A percentile compares a stretch with the other conserved stretches of the same genome.
These are phyloP conservation scores for Pleurotus ostreatus DNA, from an alignment of 768 basidiomycete species.

Conservation along the genomic window DNA sequence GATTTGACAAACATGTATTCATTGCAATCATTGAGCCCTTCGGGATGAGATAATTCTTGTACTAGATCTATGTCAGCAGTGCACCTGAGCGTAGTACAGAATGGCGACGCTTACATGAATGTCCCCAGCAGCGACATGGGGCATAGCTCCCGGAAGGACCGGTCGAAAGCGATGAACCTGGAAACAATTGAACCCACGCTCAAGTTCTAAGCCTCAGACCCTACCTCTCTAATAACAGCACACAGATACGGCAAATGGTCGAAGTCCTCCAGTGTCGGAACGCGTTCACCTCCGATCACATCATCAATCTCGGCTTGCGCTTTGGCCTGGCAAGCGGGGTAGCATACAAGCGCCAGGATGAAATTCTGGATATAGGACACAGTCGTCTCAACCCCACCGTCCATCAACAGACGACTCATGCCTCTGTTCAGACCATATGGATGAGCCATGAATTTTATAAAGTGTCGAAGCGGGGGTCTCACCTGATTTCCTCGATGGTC, in stretches of 20 bases:
- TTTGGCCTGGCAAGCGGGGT: conserved; percentile 20
- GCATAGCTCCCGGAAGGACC: background rate
- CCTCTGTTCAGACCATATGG: background rate
- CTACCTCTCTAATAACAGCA: conserved; percentile 20
- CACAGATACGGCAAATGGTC: conserved; percentile 20
- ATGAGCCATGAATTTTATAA: background rate
- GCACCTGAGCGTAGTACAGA: no score
- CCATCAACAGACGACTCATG: background rate
- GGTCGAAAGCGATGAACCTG: background rate
- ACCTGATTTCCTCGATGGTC: conserved; percentile 20
- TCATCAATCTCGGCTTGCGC: conserved; percentile 26
- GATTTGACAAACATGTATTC: background rate
- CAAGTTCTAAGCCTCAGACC: background rate
- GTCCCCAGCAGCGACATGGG: background rate
- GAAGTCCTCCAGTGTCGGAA: conserved; percentile 21
- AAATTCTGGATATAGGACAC: conserved; percentile 12
- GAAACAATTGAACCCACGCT: background rate
- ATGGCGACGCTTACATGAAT: background rate
- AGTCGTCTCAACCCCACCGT: background rate
- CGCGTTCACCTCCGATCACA: conserved; percentile 21
- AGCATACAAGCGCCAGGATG: conserved; percentile 20
- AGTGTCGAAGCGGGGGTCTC: background rate
- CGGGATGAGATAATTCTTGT: background rate
- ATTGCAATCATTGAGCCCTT: background rate
- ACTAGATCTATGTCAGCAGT: background rate